Evolutionary conservation across 2,329 filamentous ascomycete genomes (phyloP).

Genomic region (Alternaria postmessia): DNA sequence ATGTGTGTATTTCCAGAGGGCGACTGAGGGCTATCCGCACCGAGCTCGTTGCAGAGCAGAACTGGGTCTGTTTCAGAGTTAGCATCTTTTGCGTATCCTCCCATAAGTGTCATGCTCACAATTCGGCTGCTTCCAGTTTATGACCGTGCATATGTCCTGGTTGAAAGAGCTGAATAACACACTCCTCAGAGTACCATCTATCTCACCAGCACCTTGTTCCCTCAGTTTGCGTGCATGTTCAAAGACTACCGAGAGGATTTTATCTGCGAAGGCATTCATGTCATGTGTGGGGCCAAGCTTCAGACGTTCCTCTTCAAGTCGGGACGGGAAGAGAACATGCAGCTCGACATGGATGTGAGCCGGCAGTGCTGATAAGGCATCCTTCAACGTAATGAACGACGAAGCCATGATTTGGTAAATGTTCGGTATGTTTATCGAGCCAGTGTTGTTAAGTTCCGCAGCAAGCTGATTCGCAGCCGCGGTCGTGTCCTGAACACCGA

Average conservation of each 20-base stretch:
- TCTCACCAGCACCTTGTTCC: conserved; percentile 61
- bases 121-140: conserved; percentile 99
- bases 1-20: conserved; percentile 47
- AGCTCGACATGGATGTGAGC: conserved; percentile 86
- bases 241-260: conserved; percentile 84
- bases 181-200: conserved; percentile 76
- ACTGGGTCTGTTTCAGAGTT: conserved; percentile 71
- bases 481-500: conserved; percentile 48
- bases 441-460: conserved; percentile 35
- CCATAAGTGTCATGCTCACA: conserved; percentile 61
- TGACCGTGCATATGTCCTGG: conserved; percentile 83
- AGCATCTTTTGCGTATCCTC: conserved; percentile 9
- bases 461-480: conserved; percentile 32
- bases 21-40: conserved; percentile 62
- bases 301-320: conserved; percentile 73
- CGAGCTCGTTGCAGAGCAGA: conserved; percentile 92
- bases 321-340: conserved; percentile 86
- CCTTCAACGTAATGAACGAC: conserved; percentile 80
- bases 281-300: conserved; percentile 79
- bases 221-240: conserved; percentile 81
- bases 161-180: conserved; percentile 97
- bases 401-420: conserved; percentile 76
- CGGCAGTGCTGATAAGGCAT: conserved; percentile 79
- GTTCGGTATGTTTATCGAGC: conserved; percentile 56
- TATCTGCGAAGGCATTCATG: conserved; percentile 86